A percentile compares a stretch with the other conserved stretches of the same genome.
phyloP scores from a whole-genome alignment of 192 early-diverging fungal genomes.

The Pecoramyces ruminantium region DNA sequence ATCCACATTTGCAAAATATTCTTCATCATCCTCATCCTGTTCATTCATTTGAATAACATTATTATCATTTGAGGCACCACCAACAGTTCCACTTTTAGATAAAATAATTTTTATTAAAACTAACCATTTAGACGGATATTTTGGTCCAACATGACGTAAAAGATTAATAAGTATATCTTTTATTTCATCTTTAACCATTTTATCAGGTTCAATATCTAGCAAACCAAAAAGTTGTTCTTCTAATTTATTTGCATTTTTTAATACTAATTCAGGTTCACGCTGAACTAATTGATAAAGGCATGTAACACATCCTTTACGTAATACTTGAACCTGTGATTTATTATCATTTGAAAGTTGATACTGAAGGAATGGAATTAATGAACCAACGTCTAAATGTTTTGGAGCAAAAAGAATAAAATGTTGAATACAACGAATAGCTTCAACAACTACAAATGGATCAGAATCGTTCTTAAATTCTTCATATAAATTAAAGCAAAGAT shows the following conservation, averaged over 20 bases:
- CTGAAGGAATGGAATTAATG: slow-evolving; percentile 59
- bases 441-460: slow-evolving; percentile 56
- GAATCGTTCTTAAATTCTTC: slow-evolving; percentile 62
- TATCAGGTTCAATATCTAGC: slow-evolving; percentile 54
- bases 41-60: background rate
- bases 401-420: slow-evolving; percentile 82
- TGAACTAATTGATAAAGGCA: slow-evolving; percentile 75
- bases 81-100: slow-evolving; percentile 35
- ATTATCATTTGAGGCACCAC: slow-evolving; percentile 6
- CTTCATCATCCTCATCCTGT: slow-evolving; percentile 11
- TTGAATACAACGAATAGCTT: slow-evolving; percentile 72
- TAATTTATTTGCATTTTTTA: slow-evolving; percentile 35
- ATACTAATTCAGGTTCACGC: slow-evolving; percentile 50
- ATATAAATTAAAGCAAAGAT: slow-evolving; percentile 60
- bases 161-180: slow-evolving; percentile 20
- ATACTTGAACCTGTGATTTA: slow-evolving; percentile 26
- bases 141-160: slow-evolving; percentile 21
- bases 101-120: slow-evolving; percentile 62
- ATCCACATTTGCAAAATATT: background rate
- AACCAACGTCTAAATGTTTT: slow-evolving; percentile 42
- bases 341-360: slow-evolving; percentile 27
- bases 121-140: slow-evolving; percentile 65
- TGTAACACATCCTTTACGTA: slow-evolving; percentile 60
- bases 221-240: slow-evolving; percentile 70
- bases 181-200: slow-evolving; percentile 37